Conservation (phyloP, 371 early-diverging fungal species). For the Apophysomyces elegans region DNA sequence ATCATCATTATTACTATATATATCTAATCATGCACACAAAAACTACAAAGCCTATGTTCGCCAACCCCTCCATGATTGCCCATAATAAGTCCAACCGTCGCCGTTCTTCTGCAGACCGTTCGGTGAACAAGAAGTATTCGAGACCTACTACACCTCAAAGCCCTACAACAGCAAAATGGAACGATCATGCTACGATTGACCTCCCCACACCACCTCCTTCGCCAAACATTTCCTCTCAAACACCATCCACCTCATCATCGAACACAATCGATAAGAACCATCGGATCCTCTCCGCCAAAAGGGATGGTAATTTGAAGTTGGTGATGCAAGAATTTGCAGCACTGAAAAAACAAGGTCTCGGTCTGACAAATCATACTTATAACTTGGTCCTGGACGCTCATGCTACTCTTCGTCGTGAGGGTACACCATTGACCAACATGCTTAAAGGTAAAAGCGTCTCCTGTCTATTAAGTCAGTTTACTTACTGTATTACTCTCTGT, state of each 20-base stretch:
- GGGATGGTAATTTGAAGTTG: constrained; percentile 36
- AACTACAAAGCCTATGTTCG: constrained; percentile 5
- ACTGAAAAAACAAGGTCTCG: constrained; percentile 38
- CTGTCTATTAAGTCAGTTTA: not conserved
- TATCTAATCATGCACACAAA: constrained; percentile 1
- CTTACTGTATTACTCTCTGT: not conserved
- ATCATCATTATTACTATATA: too few species aligned
- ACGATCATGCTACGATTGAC: constrained; percentile 20
- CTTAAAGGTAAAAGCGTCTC: constrained; percentile 30
- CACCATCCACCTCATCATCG: constrained; percentile 5
- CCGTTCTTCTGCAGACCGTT: constrained; percentile 8
- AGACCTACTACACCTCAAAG: not conserved
- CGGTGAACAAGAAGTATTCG: not conserved
- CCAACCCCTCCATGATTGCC: not conserved
- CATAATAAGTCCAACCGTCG: not conserved
- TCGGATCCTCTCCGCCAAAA: constrained; percentile 35
- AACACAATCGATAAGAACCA: constrained; percentile 33
- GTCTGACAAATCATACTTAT: constrained; percentile 40
- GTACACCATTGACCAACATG: constrained; percentile 38
- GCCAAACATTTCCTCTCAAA: constrained; percentile 26
- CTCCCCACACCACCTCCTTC: constrained; percentile 35
- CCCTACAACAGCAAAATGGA: constrained; percentile 2
- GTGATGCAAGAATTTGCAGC: constrained; percentile 38
- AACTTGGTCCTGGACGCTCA: constrained; percentile 50
- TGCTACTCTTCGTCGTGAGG: constrained; percentile 38